Conservation (phyloP, 495 filamentous ascomycete genomes). For the Stereocaulon alpinum region DNA sequence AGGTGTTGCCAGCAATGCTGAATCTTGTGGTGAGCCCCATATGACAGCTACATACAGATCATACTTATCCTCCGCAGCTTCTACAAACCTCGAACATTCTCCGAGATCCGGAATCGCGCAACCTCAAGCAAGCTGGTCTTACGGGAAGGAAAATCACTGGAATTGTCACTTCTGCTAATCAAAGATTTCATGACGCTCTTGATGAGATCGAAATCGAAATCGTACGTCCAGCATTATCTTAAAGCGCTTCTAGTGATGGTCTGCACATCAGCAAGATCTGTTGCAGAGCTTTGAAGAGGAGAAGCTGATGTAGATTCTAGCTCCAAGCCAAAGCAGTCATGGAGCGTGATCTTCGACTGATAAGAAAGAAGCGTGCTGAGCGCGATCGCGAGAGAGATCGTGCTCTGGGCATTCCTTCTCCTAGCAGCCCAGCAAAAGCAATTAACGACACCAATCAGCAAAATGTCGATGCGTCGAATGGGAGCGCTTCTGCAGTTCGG, state of each 20-base stretch:
- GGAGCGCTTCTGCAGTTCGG: background rate
- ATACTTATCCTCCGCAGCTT: constrained; percentile 27
- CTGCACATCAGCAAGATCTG: background rate
- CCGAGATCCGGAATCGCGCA: constrained; percentile 18
- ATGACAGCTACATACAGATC: background rate
- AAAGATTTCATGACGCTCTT: constrained; percentile 38
- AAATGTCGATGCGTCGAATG: background rate
- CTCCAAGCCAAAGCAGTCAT: constrained; percentile 23
- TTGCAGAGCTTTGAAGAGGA: background rate
- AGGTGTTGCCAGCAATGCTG: constrained; percentile 33
- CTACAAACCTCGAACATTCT: constrained; percentile 42
- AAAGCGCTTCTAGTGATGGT: background rate
- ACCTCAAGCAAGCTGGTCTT: constrained; percentile 15
- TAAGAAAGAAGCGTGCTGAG: constrained; percentile 20
- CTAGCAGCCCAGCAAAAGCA: background rate
- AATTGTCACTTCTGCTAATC: constrained; percentile 35
- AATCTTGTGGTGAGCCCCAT: constrained; percentile 34
- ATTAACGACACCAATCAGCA: background rate
- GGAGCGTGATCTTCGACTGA: constrained; percentile 19
- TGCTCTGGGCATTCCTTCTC: constrained; percentile 5
- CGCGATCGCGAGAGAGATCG: constrained; percentile 13
- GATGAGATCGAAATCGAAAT: constrained; percentile 44
- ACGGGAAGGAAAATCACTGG: constrained; percentile 32
- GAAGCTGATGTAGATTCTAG: constrained; percentile 13
- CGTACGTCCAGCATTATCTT: constrained; percentile 27